These are phyloP conservation scores for Schoenoplectus triqueter DNA, from an alignment of 202 grass and related monocot genomes.

Conservation along the genomic window DNA sequence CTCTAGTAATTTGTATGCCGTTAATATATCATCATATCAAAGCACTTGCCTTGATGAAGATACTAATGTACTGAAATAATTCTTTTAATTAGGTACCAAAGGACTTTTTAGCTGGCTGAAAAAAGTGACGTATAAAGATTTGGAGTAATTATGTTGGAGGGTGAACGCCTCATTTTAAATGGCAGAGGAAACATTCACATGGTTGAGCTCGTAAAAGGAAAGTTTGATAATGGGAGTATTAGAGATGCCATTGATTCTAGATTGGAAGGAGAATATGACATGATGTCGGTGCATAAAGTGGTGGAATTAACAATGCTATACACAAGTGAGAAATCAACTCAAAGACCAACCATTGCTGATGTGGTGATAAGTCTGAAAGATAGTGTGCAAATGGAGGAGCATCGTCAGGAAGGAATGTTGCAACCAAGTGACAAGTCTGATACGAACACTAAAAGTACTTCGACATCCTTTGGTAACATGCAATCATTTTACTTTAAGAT, in stretches of 20 bases:
- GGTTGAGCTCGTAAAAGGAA: background rate
- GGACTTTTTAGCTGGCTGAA: background rate
- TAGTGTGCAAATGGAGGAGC: slow-evolving; percentile 30
- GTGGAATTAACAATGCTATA: slow-evolving; percentile 42
- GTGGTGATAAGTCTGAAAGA: slow-evolving; percentile 43
- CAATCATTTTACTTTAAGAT: background rate
- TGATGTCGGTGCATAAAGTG: slow-evolving; percentile 38
- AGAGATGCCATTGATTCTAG: slow-evolving; percentile 39
- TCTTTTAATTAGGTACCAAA: slow-evolving; percentile 36
- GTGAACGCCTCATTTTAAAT: slow-evolving; percentile 27
- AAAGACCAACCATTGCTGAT: slow-evolving; percentile 41
- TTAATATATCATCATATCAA: no score
- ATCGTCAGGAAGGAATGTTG: background rate
- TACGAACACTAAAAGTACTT: background rate
- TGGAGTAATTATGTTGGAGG: slow-evolving; percentile 46
- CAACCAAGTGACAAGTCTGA: background rate
- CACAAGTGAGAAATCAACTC: slow-evolving; percentile 11
- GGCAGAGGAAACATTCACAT: slow-evolving; percentile 28
- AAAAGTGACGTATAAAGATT: slow-evolving; percentile 53
- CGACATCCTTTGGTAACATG: background rate
- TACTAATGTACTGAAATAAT: background rate
- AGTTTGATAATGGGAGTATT: slow-evolving; percentile 27
- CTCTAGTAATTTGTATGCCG: no score
- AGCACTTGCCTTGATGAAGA: background rate
- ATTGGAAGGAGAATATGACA: slow-evolving; percentile 30